These are phyloP conservation scores for Staphylotrichum longicolle DNA, from an alignment of 495 filamentous ascomycete genomes.

Conservation along the genomic window DNA sequence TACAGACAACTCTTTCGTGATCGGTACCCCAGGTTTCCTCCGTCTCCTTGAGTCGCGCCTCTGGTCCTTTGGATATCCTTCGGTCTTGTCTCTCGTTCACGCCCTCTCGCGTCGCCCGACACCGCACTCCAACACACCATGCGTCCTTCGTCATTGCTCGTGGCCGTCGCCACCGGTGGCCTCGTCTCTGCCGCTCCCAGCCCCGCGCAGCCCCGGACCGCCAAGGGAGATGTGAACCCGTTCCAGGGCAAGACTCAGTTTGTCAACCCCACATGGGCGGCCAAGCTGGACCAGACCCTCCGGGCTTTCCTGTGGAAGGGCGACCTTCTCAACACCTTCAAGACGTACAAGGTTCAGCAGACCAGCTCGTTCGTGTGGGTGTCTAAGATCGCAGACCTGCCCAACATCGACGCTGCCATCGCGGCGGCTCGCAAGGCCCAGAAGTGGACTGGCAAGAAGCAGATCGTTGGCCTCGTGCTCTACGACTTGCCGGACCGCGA, in stretches of 20 bases:
- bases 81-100: constrained; percentile 3
- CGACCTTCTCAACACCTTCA: constrained; percentile 38
- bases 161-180: constrained; percentile 22
- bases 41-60: background rate
- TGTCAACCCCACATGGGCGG: constrained; percentile 53
- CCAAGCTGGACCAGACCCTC: constrained; percentile 48
- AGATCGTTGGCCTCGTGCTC: constrained; percentile 54
- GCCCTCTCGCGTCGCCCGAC: background rate
- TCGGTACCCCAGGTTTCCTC: background rate
- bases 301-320: constrained; percentile 44
- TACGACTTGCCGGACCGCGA: constrained; percentile 68
- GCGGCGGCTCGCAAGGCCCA: constrained; percentile 46
- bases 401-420: constrained; percentile 50
- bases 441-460: constrained; percentile 40
- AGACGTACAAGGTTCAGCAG: constrained; percentile 11
- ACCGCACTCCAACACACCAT: constrained; percentile 11
- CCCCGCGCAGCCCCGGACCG: background rate
- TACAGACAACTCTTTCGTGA: background rate
- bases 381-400: constrained; percentile 32
- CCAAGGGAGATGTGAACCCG: constrained; percentile 39
- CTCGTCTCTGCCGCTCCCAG: constrained; percentile 21
- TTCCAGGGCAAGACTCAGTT: constrained; percentile 54
- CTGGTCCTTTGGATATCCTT: background rate
- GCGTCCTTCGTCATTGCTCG: constrained; percentile 21
- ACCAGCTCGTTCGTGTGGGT: constrained; percentile 59